Base-by-base conservation (phyloP, 805 yeast genomes). In the Lachancea quebecensis region DNA sequence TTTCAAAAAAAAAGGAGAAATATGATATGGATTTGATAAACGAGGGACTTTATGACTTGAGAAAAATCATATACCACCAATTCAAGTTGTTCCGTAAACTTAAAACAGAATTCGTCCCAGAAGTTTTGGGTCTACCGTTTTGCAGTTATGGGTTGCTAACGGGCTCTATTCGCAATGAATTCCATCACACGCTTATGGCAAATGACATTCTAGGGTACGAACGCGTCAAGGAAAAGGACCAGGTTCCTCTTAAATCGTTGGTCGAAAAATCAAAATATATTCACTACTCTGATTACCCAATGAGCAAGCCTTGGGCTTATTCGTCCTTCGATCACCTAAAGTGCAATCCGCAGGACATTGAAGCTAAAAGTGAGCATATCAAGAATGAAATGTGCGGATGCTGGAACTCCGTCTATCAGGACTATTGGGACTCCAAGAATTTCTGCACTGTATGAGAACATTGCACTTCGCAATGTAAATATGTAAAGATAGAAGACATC, bases 201-300 rank as follows among this genome's bases (percentile, higher is more conserved):
- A 54, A 60, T 42, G 67, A 58, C 39, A 41, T 60, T 10, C 33
- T 63, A 18, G 67, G 67, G 12, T 61, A 58, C 41, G 52, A 52
- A 38, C 45, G 68, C 43, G 28, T 46, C 1, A 49, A 58, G n/a
- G 79, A 77, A 30, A 75, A 69, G 50, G 82, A 78, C 53, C 76
- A 77, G 81, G 82, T 78, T 37, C 57, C 70, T 4, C 55, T 71
- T 41, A 42, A 48, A 10, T 36, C 39, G 2, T 25, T 60, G 11
- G 48, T 64, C 7, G 49, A 55, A 6, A 58, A 65, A 10, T 59
- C 73, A 4, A 74, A 72, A 53, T 66, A 78, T 44, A 58, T 80
- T 27, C 89, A 82, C 57, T 82, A 77, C 58, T 76, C 83, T 2
- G 89, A 82, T 55, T 71, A 73, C 31, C 88, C 88, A 5, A 60